Evolutionary conservation across 495 filamentous ascomycete genomes (phyloP), one percentile per base, ranked within the genome.

Genomic region (Aspergillus olivimuriae): DNA sequence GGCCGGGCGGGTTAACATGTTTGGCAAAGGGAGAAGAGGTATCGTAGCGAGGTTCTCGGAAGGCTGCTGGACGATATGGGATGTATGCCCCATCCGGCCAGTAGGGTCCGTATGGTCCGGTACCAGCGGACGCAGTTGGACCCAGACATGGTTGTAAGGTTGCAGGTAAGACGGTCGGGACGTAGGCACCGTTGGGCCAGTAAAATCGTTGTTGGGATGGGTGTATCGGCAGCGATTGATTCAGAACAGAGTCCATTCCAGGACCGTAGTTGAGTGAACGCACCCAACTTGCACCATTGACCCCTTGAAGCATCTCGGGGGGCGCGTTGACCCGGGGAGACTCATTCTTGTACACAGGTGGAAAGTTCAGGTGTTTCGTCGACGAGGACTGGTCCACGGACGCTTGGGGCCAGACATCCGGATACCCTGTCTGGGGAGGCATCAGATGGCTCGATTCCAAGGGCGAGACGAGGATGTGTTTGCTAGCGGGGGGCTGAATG

Each of bases 381-480:
- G 55, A 45, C 8, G 61, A 56, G 1, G 54, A 34, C 28, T 60
- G 61, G 22, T 68, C 61, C 4, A 57, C 10, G 5, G 42, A 34
- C 10, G 51, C 24, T 30, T 64, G 62, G 21, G 53, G 56, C 66
- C 66, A 71, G 18, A 34, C 48, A 4, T 65, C 65, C 7, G 53
- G 56, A 34, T 61, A 48, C 11, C 53, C 61, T 4, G 56, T 31
- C 30, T 63, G 65, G 4, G 55, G 46, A 2, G 62, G 38, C 3
- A 63, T 18, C 30, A 63, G 54, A 19, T 70, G 69, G 30, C 61
- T 60, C 3, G 60, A 54, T 21, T 71, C 69, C 36, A 72, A 59
- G n/a, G 70, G 65, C n/a, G 78, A 80, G 15, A 95, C 72, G n/a
- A 95, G 69, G 58, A 97, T 86, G 58, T 97, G 90, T 63, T 97